Base-by-base conservation (phyloP, 2,329 filamentous ascomycete species). In the Fusarium phyllophilum region DNA sequence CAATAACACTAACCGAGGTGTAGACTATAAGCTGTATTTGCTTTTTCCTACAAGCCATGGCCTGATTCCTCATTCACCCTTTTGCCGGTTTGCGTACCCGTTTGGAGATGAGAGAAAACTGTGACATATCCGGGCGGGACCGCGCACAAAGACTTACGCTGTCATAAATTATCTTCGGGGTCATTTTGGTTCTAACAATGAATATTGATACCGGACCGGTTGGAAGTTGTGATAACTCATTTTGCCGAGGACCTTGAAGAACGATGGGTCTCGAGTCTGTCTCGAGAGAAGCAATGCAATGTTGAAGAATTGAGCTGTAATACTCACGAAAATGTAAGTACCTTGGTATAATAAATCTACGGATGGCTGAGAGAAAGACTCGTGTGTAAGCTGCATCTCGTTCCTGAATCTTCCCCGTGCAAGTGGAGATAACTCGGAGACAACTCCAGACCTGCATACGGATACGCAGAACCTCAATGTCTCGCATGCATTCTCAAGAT, bases 41-140 rank as follows among this genome's bases (percentile, higher is more conserved):
- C 74, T 76, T 76, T 76, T 76, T 73, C 24, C 42, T 42, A 22
- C 56, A 64, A 62, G 58, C 52, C 34, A 74, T 76, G 70, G 61
- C 42, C 68, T 76, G 74, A 76, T 74, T 39, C 33, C 57, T 46
- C 12, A 13, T 48, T 54, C 29, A 51, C 41, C 38, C 38, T 38
- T 55, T 62, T 39, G 41, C 41, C 34, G 38, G 29, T 26, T 46
- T 44, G 15, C 42, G 59, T 68, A 17, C 39, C 51, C 31, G 38
- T 36, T 12, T 34, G 18, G 62, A 70, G 56, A 62, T 36, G 62
- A 63, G 69, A 75, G 66, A 52, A 38, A 68, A 65, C 59, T 73
- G 26, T 42, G 22, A 44, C 6, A 61, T 34, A 20, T n/a, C 36
- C 56, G 54, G 56, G 44, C 31, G 39, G 62, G 49, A 59, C 68